A percentile compares a stretch with the other conserved stretches of the same genome.
These are phyloP conservation scores for Lactuca sativa DNA, from an alignment of 129 eudicot genomes.

Conservation along the genomic window DNA sequence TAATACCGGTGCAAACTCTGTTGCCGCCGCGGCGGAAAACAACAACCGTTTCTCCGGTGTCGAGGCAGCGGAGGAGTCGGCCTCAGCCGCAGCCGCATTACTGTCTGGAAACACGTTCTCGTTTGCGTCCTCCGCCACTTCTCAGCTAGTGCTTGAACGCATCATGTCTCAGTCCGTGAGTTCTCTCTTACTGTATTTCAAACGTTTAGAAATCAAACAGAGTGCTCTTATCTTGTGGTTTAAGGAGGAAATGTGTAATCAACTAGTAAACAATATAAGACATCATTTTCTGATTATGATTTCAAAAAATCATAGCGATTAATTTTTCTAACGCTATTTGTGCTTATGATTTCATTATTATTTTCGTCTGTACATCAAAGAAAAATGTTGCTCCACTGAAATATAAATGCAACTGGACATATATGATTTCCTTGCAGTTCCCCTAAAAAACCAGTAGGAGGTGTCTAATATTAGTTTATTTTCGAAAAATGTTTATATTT, in stretches of 20 bases:
- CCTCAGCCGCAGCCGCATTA: constrained; percentile 27
- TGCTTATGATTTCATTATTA: background rate
- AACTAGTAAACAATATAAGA: background rate
- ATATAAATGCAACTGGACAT: background rate
- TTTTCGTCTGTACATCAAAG: background rate
- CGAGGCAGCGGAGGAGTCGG: constrained; percentile 44
- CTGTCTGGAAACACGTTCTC: constrained; percentile 83
- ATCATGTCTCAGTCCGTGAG: constrained; percentile 96
- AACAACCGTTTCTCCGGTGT: constrained; percentile 28
- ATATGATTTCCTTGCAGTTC: background rate
- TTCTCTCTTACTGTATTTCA: background rate
- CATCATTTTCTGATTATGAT: background rate
- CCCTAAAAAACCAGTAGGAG: background rate
- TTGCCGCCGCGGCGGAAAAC: constrained; percentile 28
- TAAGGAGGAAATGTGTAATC: background rate
- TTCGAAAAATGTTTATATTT: too few relatives aligned
- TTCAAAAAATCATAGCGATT: background rate
- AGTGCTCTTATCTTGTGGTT: background rate
- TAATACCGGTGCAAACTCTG: constrained; percentile 20
- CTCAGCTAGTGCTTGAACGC: constrained; percentile 93
- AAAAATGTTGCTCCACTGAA: background rate
- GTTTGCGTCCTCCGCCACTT: constrained; percentile 91
- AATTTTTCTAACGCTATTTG: background rate
- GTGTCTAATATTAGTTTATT: background rate
- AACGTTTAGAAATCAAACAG: background rate